Percentiles rank a stretch among this genome's conserved stretches.
phyloP scores from a whole-genome alignment of 192 early-diverging fungal species.

The Entomortierella beljakovae region DNA sequence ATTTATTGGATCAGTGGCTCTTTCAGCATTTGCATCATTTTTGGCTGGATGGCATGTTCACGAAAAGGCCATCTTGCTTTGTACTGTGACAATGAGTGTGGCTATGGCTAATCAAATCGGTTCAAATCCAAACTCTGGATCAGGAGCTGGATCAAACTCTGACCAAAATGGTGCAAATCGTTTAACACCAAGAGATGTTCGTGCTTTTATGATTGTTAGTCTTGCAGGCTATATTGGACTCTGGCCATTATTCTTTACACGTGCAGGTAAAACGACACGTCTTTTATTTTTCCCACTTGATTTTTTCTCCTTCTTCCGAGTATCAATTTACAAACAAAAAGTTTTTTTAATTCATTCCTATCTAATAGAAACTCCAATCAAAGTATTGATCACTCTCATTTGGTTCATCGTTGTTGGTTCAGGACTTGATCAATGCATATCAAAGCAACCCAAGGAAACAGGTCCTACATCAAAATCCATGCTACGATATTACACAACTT shows the following conservation, averaged over 20 bases:
- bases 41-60: slow-evolving; percentile 99
- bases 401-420: slow-evolving; percentile 56
- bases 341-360: background rate
- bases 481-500: slow-evolving; percentile 22
- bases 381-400: slow-evolving; percentile 55
- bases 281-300: background rate
- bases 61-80: slow-evolving; percentile 93
- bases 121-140: slow-evolving; percentile 30
- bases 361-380: slow-evolving; percentile 58
- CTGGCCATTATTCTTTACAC: slow-evolving; percentile 77
- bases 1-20: slow-evolving; percentile 80
- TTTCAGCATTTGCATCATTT: slow-evolving; percentile 89
- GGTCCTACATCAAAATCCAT: slow-evolving; percentile 3
- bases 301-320: no score
- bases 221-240: slow-evolving; percentile 71
- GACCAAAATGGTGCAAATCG: slow-evolving; percentile 10
- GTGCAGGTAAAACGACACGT: slow-evolving; percentile 62
- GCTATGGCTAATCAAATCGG: slow-evolving; percentile 56
- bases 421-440: slow-evolving; percentile 50
- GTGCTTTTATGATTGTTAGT: slow-evolving; percentile 71
- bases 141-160: slow-evolving; percentile 9
- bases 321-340: background rate
- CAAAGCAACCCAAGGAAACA: slow-evolving; percentile 25
- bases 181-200: slow-evolving; percentile 58
- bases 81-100: slow-evolving; percentile 59